Evolutionary conservation across 805 yeast species (phyloP).

Genomic region (Candida methanosorbosa): DNA sequence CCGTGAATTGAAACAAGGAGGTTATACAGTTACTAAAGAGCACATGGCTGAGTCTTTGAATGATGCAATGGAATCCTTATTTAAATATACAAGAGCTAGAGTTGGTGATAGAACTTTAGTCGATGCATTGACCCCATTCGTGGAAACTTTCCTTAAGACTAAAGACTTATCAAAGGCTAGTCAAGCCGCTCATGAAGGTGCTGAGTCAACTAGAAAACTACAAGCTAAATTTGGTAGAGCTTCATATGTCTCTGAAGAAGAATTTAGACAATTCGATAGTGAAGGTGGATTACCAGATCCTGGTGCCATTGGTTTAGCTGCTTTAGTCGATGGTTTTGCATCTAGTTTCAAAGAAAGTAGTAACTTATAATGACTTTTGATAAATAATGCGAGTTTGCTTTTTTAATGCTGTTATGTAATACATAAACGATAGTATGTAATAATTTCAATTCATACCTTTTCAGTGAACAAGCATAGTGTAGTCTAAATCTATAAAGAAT

Average conservation of each 20-base stretch:
- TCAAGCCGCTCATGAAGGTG: constrained; percentile 64
- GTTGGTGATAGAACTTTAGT: constrained; percentile 83
- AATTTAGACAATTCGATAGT: constrained; percentile 37
- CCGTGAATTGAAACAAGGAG: constrained; percentile 26
- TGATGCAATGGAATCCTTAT: constrained; percentile 62
- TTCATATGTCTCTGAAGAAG: constrained; percentile 68
- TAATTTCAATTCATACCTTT: background rate
- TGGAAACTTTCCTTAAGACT: constrained; percentile 45
- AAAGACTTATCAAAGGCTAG: constrained; percentile 53
- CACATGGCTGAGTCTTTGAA: constrained; percentile 41
- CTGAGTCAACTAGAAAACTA: constrained; percentile 62
- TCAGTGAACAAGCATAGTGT: too few relatives aligned
- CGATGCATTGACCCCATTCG: constrained; percentile 86
- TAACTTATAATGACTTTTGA: background rate
- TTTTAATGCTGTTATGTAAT: background rate
- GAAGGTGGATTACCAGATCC: constrained; percentile 88
- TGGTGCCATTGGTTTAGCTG: constrained; percentile 80
- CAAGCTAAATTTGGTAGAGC: constrained; percentile 92
- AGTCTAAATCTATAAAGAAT: too few relatives aligned
- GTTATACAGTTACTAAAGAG: constrained; percentile 21
- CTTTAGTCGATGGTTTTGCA: constrained; percentile 22
- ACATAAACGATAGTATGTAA: background rate
- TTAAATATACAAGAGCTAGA: constrained; percentile 83
- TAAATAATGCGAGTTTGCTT: too few relatives aligned
- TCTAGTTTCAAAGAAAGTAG: constrained; percentile 8